phyloP scores from a whole-genome alignment of 768 basidiomycete species.

The Serendipita sp. region DNA sequence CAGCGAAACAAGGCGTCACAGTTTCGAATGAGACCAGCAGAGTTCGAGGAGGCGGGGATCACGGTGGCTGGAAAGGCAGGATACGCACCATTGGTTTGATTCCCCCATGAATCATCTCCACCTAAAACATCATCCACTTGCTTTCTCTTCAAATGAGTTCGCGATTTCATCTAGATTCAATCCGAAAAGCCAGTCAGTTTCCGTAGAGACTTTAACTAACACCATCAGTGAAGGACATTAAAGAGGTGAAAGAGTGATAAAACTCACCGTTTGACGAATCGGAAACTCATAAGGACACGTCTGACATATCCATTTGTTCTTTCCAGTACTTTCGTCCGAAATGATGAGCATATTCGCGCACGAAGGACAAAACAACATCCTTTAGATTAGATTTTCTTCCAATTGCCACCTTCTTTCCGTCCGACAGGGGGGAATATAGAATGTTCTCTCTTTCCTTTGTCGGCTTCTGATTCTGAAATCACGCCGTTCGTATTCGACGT shows the following conservation, averaged over 20 bases:
- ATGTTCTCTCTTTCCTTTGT: neutral
- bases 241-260: neutral
- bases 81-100: constrained; percentile 81
- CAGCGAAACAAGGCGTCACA: neutral
- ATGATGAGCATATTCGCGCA: constrained; percentile 79
- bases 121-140: constrained; percentile 91
- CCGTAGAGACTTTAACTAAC: constrained; percentile 6
- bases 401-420: neutral
- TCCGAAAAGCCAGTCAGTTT: constrained; percentile 1
- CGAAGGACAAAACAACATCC: constrained; percentile 90
- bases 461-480: neutral
- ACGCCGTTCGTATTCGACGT: no score
- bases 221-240: constrained; percentile 1
- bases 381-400: neutral
- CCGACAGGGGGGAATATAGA: neutral
- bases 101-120: constrained; percentile 83
- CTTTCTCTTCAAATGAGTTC: constrained; percentile 75
- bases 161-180: constrained; percentile 61
- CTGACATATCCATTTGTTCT: constrained; percentile 87
- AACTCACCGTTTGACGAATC: constrained; percentile 58
- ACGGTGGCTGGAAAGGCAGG: constrained; percentile 10
- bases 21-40: neutral
- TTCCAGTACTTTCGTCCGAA: constrained; percentile 48
- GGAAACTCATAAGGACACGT: constrained; percentile 93
- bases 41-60: neutral